Evolutionary conservation across 176 grass and related monocot genomes (phyloP).

Genomic region (Phoenix roebelenii): DNA sequence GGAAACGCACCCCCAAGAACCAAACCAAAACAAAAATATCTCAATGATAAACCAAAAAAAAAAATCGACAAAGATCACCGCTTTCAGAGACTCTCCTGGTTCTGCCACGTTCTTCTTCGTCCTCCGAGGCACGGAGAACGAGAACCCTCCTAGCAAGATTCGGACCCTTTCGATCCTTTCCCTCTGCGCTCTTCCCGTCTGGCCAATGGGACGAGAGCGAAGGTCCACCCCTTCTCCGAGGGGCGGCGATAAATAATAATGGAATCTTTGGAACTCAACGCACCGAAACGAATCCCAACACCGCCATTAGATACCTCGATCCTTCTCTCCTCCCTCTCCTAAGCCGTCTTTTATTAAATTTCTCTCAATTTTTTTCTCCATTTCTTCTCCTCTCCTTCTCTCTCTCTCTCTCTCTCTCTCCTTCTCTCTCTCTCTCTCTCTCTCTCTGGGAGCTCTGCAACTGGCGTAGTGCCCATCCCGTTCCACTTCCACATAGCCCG

Average conservation of each 20-base stretch:
- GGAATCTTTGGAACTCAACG: conserved; percentile 8
- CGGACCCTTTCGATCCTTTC: no score
- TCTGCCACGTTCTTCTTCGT: no score
- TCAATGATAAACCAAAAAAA: no score
- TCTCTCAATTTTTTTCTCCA: conserved; percentile 9
- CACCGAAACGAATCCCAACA: conserved; percentile 12
- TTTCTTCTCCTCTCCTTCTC: not conserved
- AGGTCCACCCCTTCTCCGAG: conserved; percentile 5
- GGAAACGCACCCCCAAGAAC: no score
- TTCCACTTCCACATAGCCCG: conserved; percentile 12
- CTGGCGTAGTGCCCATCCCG: conserved; percentile 25
- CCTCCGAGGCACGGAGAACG: no score
- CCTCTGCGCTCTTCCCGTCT: no score
- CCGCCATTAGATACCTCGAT: conserved; percentile 14
- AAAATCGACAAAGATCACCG: no score
- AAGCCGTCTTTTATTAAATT: not conserved
- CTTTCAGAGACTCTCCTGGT: no score
- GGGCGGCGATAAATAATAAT: not conserved
- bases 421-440: conserved; percentile 3
- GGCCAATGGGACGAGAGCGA: not conserved
- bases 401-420: conserved; percentile 6
- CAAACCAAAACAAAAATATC: no score
- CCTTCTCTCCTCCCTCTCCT: conserved; percentile 7
- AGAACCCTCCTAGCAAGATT: no score
- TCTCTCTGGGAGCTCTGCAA: conserved; percentile 7